Percentiles rank a stretch among this genome's conserved stretches.
Evolutionary conservation across 2,329 filamentous ascomycete species (phyloP).

Genomic region (Geosmithia flava): DNA sequence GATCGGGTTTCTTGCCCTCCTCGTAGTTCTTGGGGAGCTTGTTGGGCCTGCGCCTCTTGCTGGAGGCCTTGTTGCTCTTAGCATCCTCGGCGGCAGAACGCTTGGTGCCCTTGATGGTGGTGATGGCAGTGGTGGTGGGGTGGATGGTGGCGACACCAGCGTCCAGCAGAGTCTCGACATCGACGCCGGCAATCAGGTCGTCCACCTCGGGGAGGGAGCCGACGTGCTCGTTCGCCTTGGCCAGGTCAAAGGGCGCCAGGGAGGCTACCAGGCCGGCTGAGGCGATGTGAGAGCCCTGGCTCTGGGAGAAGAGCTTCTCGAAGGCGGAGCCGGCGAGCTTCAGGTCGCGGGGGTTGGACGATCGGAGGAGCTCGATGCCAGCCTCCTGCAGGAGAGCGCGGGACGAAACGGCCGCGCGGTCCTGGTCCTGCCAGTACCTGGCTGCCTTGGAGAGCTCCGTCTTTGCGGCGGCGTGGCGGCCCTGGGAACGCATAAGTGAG

Average conservation of each 20-base stretch:
- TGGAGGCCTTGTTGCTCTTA: slow-evolving; percentile 15
- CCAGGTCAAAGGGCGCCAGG: slow-evolving; percentile 49
- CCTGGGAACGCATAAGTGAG: slow-evolving; percentile 65
- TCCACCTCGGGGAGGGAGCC: slow-evolving; percentile 48
- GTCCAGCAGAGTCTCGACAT: slow-evolving; percentile 50
- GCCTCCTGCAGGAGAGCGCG: slow-evolving; percentile 68
- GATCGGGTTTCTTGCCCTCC: slow-evolving; percentile 68
- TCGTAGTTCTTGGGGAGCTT: slow-evolving; percentile 64
- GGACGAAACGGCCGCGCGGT: slow-evolving; percentile 15
- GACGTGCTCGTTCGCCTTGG: slow-evolving; percentile 41
- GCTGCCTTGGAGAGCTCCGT: slow-evolving; percentile 68
- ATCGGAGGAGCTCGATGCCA: slow-evolving; percentile 71
- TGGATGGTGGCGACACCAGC: slow-evolving; percentile 41
- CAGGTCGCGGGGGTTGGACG: slow-evolving; percentile 55
- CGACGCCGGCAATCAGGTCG: slow-evolving; percentile 45
- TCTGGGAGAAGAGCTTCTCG: slow-evolving; percentile 51
- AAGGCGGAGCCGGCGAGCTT: slow-evolving; percentile 68
- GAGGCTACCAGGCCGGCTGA: slow-evolving; percentile 80
- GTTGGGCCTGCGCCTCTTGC: slow-evolving; percentile 46
- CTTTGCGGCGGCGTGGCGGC: slow-evolving; percentile 60
- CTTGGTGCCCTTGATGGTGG: slow-evolving; percentile 32
- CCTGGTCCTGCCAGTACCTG: slow-evolving; percentile 61
- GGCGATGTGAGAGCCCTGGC: slow-evolving; percentile 56
- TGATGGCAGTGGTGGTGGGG: slow-evolving; percentile 13
- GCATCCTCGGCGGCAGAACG: slow-evolving; percentile 21